A percentile compares a stretch with the other conserved stretches of the same genome.
phyloP scores from a whole-genome alignment of 2,329 filamentous ascomycete species.

The Nectriaceae sp. region DNA sequence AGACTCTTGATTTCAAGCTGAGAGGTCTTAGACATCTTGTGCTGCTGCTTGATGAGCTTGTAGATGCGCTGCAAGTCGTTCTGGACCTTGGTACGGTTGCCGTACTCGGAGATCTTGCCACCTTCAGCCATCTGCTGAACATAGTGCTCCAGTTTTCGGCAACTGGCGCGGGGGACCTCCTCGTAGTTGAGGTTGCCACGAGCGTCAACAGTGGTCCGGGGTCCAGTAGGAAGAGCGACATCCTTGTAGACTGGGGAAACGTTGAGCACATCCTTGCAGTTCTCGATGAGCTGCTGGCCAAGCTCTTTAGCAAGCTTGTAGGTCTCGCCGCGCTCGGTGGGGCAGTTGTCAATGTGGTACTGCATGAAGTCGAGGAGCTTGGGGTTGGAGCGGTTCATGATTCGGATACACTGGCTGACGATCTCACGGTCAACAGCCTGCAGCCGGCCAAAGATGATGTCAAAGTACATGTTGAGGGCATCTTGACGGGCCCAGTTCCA shows the following conservation, averaged over 20 bases:
- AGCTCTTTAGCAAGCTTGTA: slow-evolving; percentile 98
- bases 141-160: slow-evolving; percentile 97
- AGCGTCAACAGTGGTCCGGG: slow-evolving; percentile 87
- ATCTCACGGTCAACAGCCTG: slow-evolving; percentile 95
- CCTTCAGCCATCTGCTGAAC: slow-evolving; percentile 98
- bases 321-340: slow-evolving; percentile 93
- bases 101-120: slow-evolving; percentile 97
- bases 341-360: slow-evolving; percentile 99
- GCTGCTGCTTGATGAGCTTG: slow-evolving; percentile 97
- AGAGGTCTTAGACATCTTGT: slow-evolving; percentile 94
- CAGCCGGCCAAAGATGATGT: slow-evolving; percentile 95
- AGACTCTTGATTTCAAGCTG: slow-evolving; percentile 95
- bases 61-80: slow-evolving; percentile 94
- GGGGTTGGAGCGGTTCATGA: slow-evolving; percentile 99
- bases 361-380: slow-evolving; percentile 98
- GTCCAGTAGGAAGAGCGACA: slow-evolving; percentile 87
- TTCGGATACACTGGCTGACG: slow-evolving; percentile 95
- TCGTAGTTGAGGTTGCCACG: slow-evolving; percentile 92
- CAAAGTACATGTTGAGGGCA: slow-evolving; percentile 97
- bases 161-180: slow-evolving; percentile 82
- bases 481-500: slow-evolving; percentile 99
- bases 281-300: slow-evolving; percentile 90
- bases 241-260: slow-evolving; percentile 93
- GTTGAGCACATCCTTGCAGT: slow-evolving; percentile 90
- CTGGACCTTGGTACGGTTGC: slow-evolving; percentile 96